These are phyloP conservation scores for Zarea fungicola DNA, from an alignment of 2,329 filamentous ascomycete species.

Conservation along the genomic window DNA sequence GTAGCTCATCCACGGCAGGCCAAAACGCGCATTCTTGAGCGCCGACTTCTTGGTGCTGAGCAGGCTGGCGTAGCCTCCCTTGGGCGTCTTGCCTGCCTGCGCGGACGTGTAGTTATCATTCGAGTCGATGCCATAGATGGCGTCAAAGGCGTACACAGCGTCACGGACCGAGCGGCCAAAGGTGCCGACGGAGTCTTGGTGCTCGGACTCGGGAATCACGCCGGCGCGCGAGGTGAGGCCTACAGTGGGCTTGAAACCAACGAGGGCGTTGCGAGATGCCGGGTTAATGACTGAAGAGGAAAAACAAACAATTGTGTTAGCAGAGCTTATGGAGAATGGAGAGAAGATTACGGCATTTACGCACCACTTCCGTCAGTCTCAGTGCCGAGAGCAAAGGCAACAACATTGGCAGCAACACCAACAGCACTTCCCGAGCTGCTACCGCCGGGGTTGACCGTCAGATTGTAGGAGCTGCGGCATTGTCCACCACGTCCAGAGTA, in stretches of 20 bases:
- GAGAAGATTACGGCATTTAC: slow-evolving; percentile 14
- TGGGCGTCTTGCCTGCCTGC: slow-evolving; percentile 48
- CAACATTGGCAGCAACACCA: slow-evolving; percentile 58
- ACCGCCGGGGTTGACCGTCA: slow-evolving; percentile 63
- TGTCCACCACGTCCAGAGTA: slow-evolving; percentile 62
- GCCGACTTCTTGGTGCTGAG: slow-evolving; percentile 44
- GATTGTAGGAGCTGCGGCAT: slow-evolving; percentile 60
- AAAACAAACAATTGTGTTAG: not conserved
- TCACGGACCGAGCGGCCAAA: slow-evolving; percentile 67
- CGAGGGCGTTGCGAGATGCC: slow-evolving; percentile 61
- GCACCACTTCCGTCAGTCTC: slow-evolving; percentile 65
- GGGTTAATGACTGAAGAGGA: slow-evolving; percentile 56
- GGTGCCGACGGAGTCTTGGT: slow-evolving; percentile 64
- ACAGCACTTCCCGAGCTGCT: slow-evolving; percentile 62
- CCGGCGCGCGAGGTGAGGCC: slow-evolving; percentile 62
- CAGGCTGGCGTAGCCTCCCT: slow-evolving; percentile 51
- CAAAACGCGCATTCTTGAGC: slow-evolving; percentile 60
- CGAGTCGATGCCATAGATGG: slow-evolving; percentile 59
- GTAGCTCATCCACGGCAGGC: slow-evolving; percentile 66
- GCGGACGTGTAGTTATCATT: slow-evolving; percentile 62
- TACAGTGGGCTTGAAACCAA: slow-evolving; percentile 73
- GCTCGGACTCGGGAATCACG: slow-evolving; percentile 60
- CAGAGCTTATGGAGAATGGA: not conserved
- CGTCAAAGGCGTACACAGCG: slow-evolving; percentile 60
- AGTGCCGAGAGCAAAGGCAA: slow-evolving; percentile 63